Evolutionary conservation across 805 yeast genomes (phyloP).

Genomic region (Kodamaea hsintzibuensis): DNA sequence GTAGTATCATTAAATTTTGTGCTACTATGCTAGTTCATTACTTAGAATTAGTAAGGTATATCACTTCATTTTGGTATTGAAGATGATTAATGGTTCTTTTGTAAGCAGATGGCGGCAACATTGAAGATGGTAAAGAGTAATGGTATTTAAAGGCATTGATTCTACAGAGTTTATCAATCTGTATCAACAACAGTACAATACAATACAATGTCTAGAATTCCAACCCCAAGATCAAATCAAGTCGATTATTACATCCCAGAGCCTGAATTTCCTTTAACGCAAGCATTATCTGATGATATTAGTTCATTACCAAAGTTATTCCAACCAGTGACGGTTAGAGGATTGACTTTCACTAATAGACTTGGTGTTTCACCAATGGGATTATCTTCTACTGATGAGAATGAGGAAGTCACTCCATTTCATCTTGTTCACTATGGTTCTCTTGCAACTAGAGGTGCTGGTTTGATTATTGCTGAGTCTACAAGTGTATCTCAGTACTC

Average conservation of each 20-base stretch:
- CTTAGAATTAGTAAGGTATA: no score
- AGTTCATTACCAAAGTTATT: constrained; percentile 38
- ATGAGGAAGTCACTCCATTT: constrained; percentile 45
- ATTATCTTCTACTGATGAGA: constrained; percentile 43
- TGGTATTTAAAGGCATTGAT: not conserved
- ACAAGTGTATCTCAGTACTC: constrained; percentile 42
- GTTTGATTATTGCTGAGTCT: constrained; percentile 49
- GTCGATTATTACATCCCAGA: constrained; percentile 9
- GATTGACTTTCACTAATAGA: constrained; percentile 46
- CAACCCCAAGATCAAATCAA: not conserved
- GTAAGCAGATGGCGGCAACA: not conserved
- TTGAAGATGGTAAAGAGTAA: no score
- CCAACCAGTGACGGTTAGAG: constrained; percentile 43
- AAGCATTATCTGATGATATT: not conserved
- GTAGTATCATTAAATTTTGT: no score
- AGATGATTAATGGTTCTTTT: no score
- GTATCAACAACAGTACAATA: constrained; percentile 23
- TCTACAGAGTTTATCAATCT: not conserved
- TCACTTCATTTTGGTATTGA: no score
- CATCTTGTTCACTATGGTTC: constrained; percentile 52
- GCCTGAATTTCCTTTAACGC: not conserved
- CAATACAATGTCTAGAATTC: not conserved
- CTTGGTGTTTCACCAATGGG: constrained; percentile 61
- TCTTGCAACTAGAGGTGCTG: constrained; percentile 50
- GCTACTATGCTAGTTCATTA: no score